Evolutionary conservation across 805 yeast species (phyloP).

Genomic region (Dipodascopsis uninucleata): DNA sequence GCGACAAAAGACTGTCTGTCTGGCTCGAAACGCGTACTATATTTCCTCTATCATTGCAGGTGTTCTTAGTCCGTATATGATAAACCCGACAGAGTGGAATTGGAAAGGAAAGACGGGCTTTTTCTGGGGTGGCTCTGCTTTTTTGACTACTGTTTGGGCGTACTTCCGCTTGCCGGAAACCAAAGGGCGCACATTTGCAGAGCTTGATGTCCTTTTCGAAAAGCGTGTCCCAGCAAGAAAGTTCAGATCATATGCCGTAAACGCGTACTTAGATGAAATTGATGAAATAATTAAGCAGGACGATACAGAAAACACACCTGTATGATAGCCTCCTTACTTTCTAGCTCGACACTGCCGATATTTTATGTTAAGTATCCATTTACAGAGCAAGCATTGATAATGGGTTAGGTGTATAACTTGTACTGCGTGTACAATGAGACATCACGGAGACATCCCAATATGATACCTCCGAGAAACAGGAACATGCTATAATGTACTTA

Average conservation of each 20-base stretch:
- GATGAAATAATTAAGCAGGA: too few relatives aligned
- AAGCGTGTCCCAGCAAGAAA: slow-evolving; percentile 34
- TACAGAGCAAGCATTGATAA: too few relatives aligned
- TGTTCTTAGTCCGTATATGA: slow-evolving; percentile 44
- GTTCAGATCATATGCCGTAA: slow-evolving; percentile 30
- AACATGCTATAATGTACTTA: too few relatives aligned
- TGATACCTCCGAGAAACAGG: too few relatives aligned
- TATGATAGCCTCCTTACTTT: too few relatives aligned
- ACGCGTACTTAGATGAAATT: too few relatives aligned
- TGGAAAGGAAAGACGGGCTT: slow-evolving; percentile 7
- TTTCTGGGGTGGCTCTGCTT: slow-evolving; percentile 38
- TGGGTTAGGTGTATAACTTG: too few relatives aligned
- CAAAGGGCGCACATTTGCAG: slow-evolving; percentile 54
- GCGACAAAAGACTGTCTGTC: slow-evolving; percentile 42
- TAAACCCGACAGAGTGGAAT: slow-evolving; percentile 39
- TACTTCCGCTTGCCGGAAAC: slow-evolving; percentile 59
- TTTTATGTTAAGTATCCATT: too few relatives aligned
- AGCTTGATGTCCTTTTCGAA: slow-evolving; percentile 53
- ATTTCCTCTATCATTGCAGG: slow-evolving; percentile 23
- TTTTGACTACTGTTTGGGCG: slow-evolving; percentile 41
- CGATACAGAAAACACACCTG: too few relatives aligned
- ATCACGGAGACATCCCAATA: too few relatives aligned
- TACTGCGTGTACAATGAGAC: too few relatives aligned
- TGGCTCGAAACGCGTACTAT: slow-evolving; percentile 40
- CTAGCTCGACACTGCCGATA: too few relatives aligned